phyloP scores from a whole-genome alignment of 2,329 filamentous ascomycete genomes.

The Mycosphaerella sp. region DNA sequence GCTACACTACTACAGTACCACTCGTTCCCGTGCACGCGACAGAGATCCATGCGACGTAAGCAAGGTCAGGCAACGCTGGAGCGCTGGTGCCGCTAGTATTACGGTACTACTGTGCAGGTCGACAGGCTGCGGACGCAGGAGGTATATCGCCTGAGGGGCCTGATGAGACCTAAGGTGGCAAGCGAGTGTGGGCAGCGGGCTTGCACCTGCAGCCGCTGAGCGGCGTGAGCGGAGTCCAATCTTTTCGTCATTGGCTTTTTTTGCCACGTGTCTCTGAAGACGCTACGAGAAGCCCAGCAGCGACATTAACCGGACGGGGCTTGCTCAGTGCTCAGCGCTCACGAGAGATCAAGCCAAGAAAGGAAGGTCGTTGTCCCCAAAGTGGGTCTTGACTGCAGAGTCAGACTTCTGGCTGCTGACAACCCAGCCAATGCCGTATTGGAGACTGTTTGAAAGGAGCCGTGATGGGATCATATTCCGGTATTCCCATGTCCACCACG shows the following conservation, averaged over 20 bases:
- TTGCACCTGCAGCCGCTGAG: background rate
- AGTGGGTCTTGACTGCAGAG: slow-evolving; percentile 4
- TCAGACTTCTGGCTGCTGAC: background rate
- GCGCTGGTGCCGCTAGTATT: background rate
- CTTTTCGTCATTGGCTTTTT: slow-evolving; percentile 5
- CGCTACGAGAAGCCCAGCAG: slow-evolving; percentile 8
- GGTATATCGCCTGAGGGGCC: background rate
- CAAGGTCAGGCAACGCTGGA: background rate
- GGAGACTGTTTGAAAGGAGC: slow-evolving; percentile 10
- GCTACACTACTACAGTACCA: background rate
- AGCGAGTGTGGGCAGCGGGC: background rate
- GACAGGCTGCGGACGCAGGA: background rate
- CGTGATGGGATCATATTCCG: background rate
- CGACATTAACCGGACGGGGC: background rate
- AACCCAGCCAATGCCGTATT: slow-evolving; percentile 8
- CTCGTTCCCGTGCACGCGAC: background rate
- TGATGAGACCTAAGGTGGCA: background rate
- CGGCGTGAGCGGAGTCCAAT: slow-evolving; percentile 1
- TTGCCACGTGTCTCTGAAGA: slow-evolving; percentile 11
- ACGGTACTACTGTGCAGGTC: background rate
- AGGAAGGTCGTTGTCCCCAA: slow-evolving; percentile 6
- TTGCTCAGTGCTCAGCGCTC: background rate
- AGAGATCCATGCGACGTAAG: background rate
- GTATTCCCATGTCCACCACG: slow-evolving; percentile 12
- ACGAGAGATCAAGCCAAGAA: slow-evolving; percentile 2